Base-by-base conservation (phyloP, 495 filamentous ascomycete species). In the Thozetella sp. region DNA sequence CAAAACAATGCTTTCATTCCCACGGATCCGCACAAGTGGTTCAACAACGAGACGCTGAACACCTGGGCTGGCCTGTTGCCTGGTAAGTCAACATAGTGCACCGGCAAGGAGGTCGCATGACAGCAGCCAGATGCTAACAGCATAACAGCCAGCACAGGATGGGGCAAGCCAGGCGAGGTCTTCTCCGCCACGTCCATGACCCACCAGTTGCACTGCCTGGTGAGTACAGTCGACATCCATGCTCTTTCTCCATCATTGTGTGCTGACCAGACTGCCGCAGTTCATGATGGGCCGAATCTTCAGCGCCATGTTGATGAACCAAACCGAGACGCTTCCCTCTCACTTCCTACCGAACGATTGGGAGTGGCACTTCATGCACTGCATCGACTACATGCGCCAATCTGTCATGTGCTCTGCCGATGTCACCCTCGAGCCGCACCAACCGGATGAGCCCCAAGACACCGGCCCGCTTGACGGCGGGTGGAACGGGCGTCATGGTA, bases 361-460 rank as follows among this genome's bases (percentile, higher is more conserved):
- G 19, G 26, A 54, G 19, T 51, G 55, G 52, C 43, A 48, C 43
- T 48, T 48, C 43, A 48, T 48, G 48, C 70, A 75, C 62, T 75
- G 73, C 51, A 57, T 73, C 45, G 68, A 75, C 43, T 66, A 72
- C 40, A 54, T 75, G 22, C 67, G 72, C n/a, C 72, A 75, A 55
- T 54, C 69, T 0, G 55, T 72, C 34, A 66, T 75, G 63, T 75
- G 73, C 52, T 55, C 62, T 26, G 65, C 62, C 19, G 68, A 73
- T 19, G 10, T 48, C 3, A n/a, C 43, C 6, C 11, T 19, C 4
- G 43, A 48, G 43, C 43, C 43, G 11, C 43, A 48, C n/a, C 11
- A 48, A n/a, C 43, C 43, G 11, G 43, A 48, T n/a, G 43, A 48
- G 43, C 12, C 9, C 43, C 11, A 19, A 10, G n/a, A 11, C 3